phyloP scores from a whole-genome alignment of 202 grass and related monocot species.

The Setaria viridis region DNA sequence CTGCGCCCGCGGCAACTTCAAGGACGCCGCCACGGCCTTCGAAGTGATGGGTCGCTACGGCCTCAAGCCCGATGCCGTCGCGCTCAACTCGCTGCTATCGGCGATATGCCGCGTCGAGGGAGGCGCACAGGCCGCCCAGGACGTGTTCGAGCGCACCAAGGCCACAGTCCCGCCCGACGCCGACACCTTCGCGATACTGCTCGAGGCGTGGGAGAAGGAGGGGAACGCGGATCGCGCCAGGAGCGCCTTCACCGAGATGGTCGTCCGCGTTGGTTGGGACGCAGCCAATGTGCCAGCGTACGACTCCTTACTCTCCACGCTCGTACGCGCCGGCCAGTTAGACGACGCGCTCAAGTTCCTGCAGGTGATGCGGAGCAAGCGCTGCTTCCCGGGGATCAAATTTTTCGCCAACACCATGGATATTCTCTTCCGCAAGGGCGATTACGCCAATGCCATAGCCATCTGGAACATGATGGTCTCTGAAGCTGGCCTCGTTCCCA shows the following conservation, averaged over 20 bases:
- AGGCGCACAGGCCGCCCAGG: constrained; percentile 46
- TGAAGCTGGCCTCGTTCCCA: constrained; percentile 56
- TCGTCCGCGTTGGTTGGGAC: constrained; percentile 70
- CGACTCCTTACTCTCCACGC: constrained; percentile 76
- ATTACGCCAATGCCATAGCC: constrained; percentile 41
- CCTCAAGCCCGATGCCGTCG: constrained; percentile 58
- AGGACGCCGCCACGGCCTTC: constrained; percentile 68
- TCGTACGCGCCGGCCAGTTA: constrained; percentile 50
- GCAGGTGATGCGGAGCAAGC: constrained; percentile 68
- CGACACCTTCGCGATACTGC: constrained; percentile 82
- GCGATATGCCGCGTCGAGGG: constrained; percentile 64
- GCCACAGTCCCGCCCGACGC: constrained; percentile 51
- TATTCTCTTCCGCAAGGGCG: constrained; percentile 39
- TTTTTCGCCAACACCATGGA: constrained; percentile 66
- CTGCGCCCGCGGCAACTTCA: constrained; percentile 59
- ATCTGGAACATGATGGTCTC: constrained; percentile 79
- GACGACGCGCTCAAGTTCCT: constrained; percentile 70
- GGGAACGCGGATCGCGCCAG: constrained; percentile 58
- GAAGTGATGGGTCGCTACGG: constrained; percentile 69
- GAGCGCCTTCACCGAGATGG: constrained; percentile 76
- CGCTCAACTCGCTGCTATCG: constrained; percentile 80
- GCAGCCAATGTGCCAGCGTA: constrained; percentile 53
- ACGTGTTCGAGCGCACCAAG: constrained; percentile 67
- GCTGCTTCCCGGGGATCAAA: constrained; percentile 71
- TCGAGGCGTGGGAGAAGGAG: constrained; percentile 87